These are phyloP conservation scores for Theobroma grandiflorum DNA, from an alignment of 441 rosid genomes.

Conservation along the genomic window DNA sequence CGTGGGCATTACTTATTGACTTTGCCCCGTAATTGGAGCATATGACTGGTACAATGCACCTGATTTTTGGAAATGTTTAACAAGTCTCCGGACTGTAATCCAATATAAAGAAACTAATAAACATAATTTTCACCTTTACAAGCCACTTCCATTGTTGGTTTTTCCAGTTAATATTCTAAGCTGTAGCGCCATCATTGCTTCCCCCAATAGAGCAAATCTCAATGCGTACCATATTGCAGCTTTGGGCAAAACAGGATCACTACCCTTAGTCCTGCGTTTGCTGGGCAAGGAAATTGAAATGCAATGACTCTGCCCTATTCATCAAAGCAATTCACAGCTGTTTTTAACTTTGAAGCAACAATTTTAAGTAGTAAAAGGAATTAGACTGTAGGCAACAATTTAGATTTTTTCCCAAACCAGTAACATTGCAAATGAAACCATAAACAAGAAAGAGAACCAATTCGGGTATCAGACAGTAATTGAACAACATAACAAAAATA, in stretches of 20 bases:
- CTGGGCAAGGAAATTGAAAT: no score
- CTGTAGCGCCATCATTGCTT: no score
- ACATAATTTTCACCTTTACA: neutral
- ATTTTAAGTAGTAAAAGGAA: neutral
- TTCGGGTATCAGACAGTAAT: neutral
- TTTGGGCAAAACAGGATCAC: no score
- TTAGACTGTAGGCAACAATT: neutral
- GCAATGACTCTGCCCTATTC: neutral
- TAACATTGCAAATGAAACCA: neutral
- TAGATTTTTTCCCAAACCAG: neutral
- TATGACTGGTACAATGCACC: conserved; percentile 1
- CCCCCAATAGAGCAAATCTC: no score
- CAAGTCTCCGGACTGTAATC: neutral
- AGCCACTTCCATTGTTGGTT: neutral
- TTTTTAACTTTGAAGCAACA: neutral
- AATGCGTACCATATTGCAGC: no score
- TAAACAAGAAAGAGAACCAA: neutral
- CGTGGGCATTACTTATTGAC: no score
- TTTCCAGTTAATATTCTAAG: no score
- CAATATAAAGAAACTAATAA: neutral
- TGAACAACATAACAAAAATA: conserved; percentile 31
- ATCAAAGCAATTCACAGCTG: no score
- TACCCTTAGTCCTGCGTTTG: no score
- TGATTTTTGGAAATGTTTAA: neutral
- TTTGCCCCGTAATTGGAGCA: neutral